A percentile compares a stretch with the other conserved stretches of the same genome.
These are phyloP conservation scores for Xylaria castorea DNA, from an alignment of 495 filamentous ascomycete species.

Conservation along the genomic window DNA sequence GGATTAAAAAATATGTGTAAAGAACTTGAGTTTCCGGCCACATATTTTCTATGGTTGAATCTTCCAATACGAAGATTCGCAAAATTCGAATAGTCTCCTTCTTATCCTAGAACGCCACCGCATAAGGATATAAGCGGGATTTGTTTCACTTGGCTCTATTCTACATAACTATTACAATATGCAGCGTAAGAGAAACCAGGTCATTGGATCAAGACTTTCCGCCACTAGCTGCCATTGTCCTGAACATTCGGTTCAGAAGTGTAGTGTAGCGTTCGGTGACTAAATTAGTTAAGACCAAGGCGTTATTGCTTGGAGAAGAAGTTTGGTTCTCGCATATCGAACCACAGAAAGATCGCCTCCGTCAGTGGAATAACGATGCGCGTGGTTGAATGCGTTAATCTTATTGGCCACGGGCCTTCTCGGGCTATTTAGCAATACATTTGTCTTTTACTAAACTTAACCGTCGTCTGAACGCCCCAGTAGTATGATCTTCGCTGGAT, in stretches of 20 bases:
- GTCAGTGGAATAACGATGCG: slow-evolving; percentile 27
- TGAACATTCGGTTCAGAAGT: neutral
- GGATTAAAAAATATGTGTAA: neutral
- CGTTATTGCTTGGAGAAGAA: slow-evolving; percentile 13
- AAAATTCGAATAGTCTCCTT: neutral
- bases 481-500: neutral
- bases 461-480: neutral
- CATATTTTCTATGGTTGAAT: neutral
- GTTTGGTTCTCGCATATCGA: neutral
- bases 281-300: slow-evolving; percentile 1
- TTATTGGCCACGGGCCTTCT: slow-evolving; percentile 30
- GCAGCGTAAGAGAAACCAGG: neutral
- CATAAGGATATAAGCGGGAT: neutral
- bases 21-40: neutral
- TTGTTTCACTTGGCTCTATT: slow-evolving; percentile 1
- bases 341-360: neutral
- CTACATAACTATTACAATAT: neutral
- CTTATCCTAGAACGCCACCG: neutral
- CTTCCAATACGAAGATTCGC: neutral
- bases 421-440: neutral
- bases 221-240: neutral
- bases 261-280: slow-evolving; percentile 7
- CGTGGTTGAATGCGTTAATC: slow-evolving; percentile 31
- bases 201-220: neutral
- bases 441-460: neutral